phyloP scores from a whole-genome alignment of 305 asterid genomes.

The Fraxinus platypoda region DNA sequence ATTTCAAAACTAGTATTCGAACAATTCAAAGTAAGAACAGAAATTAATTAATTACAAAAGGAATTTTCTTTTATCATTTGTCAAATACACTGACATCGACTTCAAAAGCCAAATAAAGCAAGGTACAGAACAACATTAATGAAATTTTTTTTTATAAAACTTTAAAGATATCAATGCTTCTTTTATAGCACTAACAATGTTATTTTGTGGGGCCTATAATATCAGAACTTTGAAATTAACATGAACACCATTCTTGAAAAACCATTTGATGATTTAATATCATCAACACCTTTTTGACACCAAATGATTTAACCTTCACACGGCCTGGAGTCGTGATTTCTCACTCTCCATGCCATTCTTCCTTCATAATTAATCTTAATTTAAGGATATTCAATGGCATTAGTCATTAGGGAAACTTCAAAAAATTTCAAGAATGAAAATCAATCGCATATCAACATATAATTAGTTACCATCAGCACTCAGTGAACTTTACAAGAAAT shows the following conservation, averaged over 20 bases:
- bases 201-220: neutral
- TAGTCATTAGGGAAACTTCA: neutral
- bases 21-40: neutral
- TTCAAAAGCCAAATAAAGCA: neutral
- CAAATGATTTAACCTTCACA: neutral
- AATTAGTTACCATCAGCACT: neutral
- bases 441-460: neutral
- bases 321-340: neutral
- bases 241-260: neutral
- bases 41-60: neutral
- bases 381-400: neutral
- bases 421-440: neutral
- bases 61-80: neutral
- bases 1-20: conserved; percentile 9
- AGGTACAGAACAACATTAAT: neutral
- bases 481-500: neutral
- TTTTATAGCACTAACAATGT: neutral
- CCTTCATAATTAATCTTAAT: neutral
- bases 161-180: neutral
- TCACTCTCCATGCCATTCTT: neutral
- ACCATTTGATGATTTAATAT: neutral
- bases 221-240: neutral
- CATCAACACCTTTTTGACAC: neutral
- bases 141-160: neutral
- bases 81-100: neutral